A percentile compares a stretch with the other conserved stretches of the same genome.
phyloP scores from a whole-genome alignment of 2,329 filamentous ascomycete genomes.

The Paraphoma chrysanthemicola region DNA sequence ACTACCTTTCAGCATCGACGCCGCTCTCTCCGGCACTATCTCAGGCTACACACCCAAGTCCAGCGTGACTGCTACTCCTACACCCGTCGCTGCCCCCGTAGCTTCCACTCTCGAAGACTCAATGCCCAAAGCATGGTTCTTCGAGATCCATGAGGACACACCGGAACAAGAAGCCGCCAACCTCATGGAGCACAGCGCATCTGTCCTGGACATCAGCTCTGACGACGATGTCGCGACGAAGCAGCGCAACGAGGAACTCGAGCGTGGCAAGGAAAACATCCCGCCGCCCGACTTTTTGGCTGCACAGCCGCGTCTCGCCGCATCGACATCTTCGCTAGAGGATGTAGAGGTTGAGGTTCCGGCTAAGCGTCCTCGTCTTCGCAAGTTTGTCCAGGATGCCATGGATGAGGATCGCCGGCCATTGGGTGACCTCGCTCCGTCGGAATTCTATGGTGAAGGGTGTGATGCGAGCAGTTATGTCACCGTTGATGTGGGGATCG shows the following conservation, averaged over 20 bases:
- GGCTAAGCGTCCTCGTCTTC: conserved; percentile 36
- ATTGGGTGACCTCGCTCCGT: conserved; percentile 44
- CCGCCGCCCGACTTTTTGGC: conserved; percentile 65
- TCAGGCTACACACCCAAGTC: conserved; percentile 63
- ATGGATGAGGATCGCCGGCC: conserved; percentile 51
- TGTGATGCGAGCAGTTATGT: conserved; percentile 44
- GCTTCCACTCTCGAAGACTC: conserved; percentile 57
- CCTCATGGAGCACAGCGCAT: conserved; percentile 88
- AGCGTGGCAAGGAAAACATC: conserved; percentile 89
- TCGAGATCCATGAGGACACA: conserved; percentile 93
- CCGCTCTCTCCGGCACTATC: conserved; percentile 79
- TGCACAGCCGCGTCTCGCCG: conserved; percentile 21
- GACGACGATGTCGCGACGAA: conserved; percentile 77
- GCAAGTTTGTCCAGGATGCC: conserved; percentile 41
- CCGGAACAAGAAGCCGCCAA: conserved; percentile 91
- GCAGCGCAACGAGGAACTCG: conserved; percentile 61
- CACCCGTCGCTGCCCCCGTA: conserved; percentile 32
- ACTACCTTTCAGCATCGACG: conserved; percentile 82
- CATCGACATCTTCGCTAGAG: conserved; percentile 12
- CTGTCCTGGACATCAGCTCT: conserved; percentile 84
- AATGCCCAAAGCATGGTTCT: conserved; percentile 74
- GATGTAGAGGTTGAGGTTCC: conserved; percentile 22
- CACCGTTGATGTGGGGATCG: conserved; percentile 45
- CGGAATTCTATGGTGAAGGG: conserved; percentile 49
- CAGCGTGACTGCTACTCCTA: conserved; percentile 35